These are phyloP conservation scores for Carallia pectinifolia DNA, from an alignment of 345 rosid species.

Conservation along the genomic window DNA sequence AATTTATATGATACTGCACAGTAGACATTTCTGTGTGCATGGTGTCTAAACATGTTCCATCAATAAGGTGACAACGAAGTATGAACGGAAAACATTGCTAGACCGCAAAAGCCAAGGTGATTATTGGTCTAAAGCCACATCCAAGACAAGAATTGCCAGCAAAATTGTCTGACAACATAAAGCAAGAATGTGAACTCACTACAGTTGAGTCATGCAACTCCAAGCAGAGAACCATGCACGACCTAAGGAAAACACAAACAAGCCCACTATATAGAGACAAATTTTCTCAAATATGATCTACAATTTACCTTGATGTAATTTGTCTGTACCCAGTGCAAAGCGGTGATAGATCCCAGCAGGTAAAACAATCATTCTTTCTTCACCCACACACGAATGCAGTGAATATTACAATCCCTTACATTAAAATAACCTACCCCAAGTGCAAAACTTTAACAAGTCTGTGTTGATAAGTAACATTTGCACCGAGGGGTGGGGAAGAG, in stretches of 20 bases:
- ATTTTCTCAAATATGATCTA: neutral
- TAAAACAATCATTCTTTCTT: conserved; percentile 85
- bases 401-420: conserved; percentile 66
- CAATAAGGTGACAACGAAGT: neutral
- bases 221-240: no score
- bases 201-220: no score
- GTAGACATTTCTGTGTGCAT: no score
- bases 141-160: neutral
- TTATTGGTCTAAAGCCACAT: neutral
- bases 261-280: neutral
- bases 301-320: conserved; percentile 65
- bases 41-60: no score
- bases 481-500: neutral
- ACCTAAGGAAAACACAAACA: neutral
- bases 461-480: neutral
- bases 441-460: neutral
- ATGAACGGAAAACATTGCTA: no score
- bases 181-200: neutral
- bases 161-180: neutral
- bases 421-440: conserved; percentile 71
- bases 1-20: neutral
- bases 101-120: no score
- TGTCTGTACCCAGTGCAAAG: conserved; percentile 66
- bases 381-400: conserved; percentile 82
- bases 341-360: conserved; percentile 92